These are phyloP conservation scores for Teratosphaeria destructans DNA, from an alignment of 2,329 filamentous ascomycete species.

Conservation along the genomic window DNA sequence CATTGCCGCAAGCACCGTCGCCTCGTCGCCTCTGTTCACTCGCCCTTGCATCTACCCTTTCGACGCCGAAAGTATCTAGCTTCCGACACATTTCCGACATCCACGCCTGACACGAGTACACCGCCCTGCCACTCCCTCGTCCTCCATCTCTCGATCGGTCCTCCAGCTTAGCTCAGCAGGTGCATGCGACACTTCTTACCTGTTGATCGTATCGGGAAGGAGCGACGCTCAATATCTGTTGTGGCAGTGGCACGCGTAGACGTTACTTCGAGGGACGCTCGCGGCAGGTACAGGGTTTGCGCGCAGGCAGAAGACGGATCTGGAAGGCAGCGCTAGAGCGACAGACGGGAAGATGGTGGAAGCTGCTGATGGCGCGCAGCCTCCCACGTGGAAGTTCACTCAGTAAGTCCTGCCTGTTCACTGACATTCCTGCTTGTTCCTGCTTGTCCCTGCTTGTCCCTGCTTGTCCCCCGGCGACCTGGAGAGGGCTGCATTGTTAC, in stretches of 20 bases:
- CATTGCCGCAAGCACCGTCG: background rate
- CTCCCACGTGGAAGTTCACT: slow-evolving; percentile 99
- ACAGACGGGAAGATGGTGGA: slow-evolving; percentile 70
- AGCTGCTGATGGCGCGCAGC: slow-evolving; percentile 64
- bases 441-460: background rate
- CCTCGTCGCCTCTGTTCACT: background rate
- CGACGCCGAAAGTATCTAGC: background rate
- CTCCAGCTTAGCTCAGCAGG: background rate
- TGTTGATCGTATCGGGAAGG: background rate
- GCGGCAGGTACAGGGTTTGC: background rate
- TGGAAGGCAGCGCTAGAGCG: background rate
- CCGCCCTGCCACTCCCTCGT: background rate
- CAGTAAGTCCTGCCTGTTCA: slow-evolving; percentile 55
- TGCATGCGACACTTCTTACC: background rate
- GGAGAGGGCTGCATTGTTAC: background rate
- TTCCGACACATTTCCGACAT: background rate
- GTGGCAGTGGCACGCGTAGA: background rate
- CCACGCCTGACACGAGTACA: background rate
- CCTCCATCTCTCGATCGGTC: background rate
- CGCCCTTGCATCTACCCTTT: background rate
- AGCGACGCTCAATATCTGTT: background rate
- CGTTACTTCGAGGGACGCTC: background rate
- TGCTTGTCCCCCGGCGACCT: background rate
- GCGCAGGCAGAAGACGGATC: background rate
- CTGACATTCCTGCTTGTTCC: background rate